phyloP scores from a whole-genome alignment of 257 asterid species.

The Penstemon eatonii region DNA sequence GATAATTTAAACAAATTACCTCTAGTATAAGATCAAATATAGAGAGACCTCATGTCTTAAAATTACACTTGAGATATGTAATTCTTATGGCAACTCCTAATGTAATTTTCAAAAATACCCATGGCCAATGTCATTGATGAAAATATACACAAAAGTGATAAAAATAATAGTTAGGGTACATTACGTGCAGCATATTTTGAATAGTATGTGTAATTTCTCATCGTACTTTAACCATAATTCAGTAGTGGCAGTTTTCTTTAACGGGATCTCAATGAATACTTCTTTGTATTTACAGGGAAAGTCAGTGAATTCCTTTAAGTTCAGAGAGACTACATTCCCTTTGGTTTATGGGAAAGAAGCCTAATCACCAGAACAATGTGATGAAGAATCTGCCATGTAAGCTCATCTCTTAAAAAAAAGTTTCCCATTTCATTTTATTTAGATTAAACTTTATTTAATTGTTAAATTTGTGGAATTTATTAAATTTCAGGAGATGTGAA shows the following conservation, averaged over 20 bases:
- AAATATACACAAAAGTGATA: no score
- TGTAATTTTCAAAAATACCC: no score
- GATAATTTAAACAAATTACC: no score
- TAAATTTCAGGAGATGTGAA: conserved; percentile 11
- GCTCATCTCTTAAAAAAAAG: neutral
- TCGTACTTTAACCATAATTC: no score
- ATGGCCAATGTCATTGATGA: no score
- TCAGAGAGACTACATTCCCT: conserved; percentile 20
- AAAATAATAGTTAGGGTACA: no score
- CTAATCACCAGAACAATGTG: neutral
- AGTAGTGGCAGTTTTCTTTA: no score
- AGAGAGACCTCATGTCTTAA: no score
- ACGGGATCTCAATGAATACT: neutral
- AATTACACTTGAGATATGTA: neutral
- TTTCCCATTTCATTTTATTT: neutral
- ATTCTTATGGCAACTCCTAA: neutral
- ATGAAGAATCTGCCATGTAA: neutral
- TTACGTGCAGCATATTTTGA: no score
- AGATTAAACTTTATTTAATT: no score
- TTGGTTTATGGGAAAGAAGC: conserved; percentile 24
- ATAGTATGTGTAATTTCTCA: no score
- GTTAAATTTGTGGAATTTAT: neutral
- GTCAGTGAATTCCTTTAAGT: conserved; percentile 23
- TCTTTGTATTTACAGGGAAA: conserved; percentile 17
- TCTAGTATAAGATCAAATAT: no score